Percentiles rank a stretch among this genome's conserved stretches.
Evolutionary conservation across 441 rosid genomes (phyloP).

Genomic region (Gossypium schwendimanii): DNA sequence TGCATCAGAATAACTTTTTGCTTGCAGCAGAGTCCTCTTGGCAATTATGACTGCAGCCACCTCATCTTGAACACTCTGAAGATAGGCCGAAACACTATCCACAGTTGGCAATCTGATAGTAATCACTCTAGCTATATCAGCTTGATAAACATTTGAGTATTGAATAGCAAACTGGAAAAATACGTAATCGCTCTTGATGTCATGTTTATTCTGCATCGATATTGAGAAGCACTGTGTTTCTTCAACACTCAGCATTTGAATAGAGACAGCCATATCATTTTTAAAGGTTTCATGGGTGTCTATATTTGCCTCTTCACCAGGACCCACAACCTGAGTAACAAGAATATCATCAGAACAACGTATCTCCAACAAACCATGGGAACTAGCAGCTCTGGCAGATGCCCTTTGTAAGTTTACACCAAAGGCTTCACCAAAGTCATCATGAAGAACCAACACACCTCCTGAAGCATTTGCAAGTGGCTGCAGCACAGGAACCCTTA

Average conservation of each 20-base stretch:
- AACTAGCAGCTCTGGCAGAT: conserved; percentile 74
- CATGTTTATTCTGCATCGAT: conserved; percentile 77
- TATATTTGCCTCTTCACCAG: conserved; percentile 83
- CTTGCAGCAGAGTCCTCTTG: conserved; percentile 73
- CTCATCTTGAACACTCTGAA: conserved; percentile 71
- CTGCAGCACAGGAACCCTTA: conserved; percentile 74
- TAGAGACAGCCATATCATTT: conserved; percentile 49
- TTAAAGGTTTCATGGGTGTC: conserved; percentile 69
- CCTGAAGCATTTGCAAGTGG: conserved; percentile 93
- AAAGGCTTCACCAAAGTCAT: conserved; percentile 97
- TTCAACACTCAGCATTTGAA: conserved; percentile 87
- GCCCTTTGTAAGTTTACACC: conserved; percentile 96
- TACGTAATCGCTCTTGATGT: conserved; percentile 60
- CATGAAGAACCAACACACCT: conserved; percentile 92
- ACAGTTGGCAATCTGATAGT: conserved; percentile 75
- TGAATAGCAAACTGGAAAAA: conserved; percentile 83
- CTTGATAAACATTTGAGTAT: conserved; percentile 75
- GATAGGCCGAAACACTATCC: conserved; percentile 77
- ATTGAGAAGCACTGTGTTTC: conserved; percentile 88
- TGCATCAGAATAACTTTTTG: conserved; percentile 58
- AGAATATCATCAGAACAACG: conserved; percentile 90
- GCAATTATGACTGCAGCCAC: conserved; percentile 81
- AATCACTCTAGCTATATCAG: conserved; percentile 77
- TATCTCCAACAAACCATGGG: conserved; percentile 81
- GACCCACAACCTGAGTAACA: conserved; percentile 86